Evolutionary conservation across 2,329 filamentous ascomycete genomes (phyloP).

Genomic region (Cucurbitaria berberidis): DNA sequence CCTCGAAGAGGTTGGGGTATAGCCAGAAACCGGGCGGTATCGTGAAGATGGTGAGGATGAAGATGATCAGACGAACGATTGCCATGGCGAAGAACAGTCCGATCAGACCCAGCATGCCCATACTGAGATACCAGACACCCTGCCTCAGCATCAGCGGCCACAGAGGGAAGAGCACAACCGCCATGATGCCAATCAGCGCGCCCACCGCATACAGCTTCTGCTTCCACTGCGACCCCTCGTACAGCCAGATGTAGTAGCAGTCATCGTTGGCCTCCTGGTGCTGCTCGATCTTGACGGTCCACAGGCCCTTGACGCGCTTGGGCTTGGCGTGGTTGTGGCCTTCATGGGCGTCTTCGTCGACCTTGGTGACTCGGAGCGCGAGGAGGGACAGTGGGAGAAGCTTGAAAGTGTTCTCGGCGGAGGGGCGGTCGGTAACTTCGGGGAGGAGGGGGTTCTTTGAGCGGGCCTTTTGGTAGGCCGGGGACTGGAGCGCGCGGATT

Average conservation of each 20-base stretch:
- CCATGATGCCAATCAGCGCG: conserved; percentile 82
- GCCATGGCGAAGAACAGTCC: conserved; percentile 97
- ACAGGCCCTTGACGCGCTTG: conserved; percentile 93
- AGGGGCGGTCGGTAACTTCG: conserved; percentile 83
- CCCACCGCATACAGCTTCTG: conserved; percentile 88
- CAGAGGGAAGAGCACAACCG: conserved; percentile 90
- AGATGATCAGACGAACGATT: conserved; percentile 93
- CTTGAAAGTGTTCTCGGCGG: conserved; percentile 93
- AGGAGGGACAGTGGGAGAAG: conserved; percentile 92
- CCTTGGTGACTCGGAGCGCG: conserved; percentile 85
- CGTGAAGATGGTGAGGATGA: conserved; percentile 88
- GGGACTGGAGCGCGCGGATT: conserved; percentile 85
- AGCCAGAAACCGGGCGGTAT: conserved; percentile 92
- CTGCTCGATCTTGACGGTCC: conserved; percentile 94
- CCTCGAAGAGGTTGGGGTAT: conserved; percentile 97
- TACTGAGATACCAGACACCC: conserved; percentile 96
- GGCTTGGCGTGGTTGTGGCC: conserved; percentile 59
- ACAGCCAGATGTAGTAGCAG: conserved; percentile 96
- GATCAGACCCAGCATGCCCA: conserved; percentile 87
- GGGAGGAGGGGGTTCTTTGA: conserved; percentile 90
- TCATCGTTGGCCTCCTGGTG: conserved; percentile 89
- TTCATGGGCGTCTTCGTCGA: conserved; percentile 77
- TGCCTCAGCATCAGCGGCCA: conserved; percentile 92
- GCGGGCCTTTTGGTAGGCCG: conserved; percentile 85
- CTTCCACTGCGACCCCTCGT: conserved; percentile 92